A percentile compares a stretch with the other conserved stretches of the same genome.
phyloP scores from a whole-genome alignment of 2,329 filamentous ascomycete genomes.

The Neocucurbitaria cava region DNA sequence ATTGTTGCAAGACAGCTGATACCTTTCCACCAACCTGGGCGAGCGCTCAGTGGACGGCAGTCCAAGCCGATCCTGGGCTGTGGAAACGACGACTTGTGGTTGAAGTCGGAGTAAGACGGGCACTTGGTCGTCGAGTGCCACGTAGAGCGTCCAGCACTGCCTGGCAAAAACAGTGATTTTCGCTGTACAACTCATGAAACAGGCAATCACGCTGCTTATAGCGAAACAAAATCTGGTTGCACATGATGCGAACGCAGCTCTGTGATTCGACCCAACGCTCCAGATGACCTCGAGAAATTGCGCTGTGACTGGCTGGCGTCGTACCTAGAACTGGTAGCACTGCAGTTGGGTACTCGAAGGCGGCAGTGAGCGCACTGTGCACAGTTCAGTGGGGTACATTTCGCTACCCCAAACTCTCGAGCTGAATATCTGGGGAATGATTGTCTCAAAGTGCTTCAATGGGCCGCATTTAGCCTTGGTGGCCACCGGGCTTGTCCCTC shows the following conservation, averaged over 20 bases:
- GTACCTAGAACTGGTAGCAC: slow-evolving; percentile 28
- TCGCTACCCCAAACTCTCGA: slow-evolving; percentile 19
- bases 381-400: slow-evolving; percentile 25
- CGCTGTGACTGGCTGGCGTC: slow-evolving; percentile 38
- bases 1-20: background rate
- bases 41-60: background rate
- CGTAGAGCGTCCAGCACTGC: slow-evolving; percentile 26
- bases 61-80: slow-evolving; percentile 9
- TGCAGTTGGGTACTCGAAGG: slow-evolving; percentile 21
- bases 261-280: slow-evolving; percentile 40
- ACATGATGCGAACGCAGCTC: slow-evolving; percentile 45
- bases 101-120: slow-evolving; percentile 14
- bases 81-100: slow-evolving; percentile 4
- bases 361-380: slow-evolving; percentile 21
- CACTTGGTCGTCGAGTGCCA: slow-evolving; percentile 26
- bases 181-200: slow-evolving; percentile 52
- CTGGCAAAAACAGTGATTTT: slow-evolving; percentile 27
- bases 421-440: slow-evolving; percentile 28
- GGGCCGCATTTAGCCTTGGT: slow-evolving; percentile 14
- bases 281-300: slow-evolving; percentile 47
- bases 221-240: slow-evolving; percentile 34
- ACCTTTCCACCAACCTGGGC: background rate
- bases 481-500: slow-evolving; percentile 27
- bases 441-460: slow-evolving; percentile 21
- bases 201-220: slow-evolving; percentile 42